Conservation (phyloP, 257 asterid genomes). For the Craterostigma plantagineum region DNA sequence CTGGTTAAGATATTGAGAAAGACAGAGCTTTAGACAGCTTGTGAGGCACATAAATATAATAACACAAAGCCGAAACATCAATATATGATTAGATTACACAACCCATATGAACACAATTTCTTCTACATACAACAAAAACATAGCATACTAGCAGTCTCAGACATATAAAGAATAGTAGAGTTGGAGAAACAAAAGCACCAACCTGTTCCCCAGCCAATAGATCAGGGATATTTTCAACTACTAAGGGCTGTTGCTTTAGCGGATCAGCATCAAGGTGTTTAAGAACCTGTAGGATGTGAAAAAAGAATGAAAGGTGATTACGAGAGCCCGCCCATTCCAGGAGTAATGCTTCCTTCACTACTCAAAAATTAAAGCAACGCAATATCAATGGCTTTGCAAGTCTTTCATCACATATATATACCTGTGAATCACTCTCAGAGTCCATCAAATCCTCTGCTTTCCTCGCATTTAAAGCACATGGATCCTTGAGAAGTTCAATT, state of each 20-base stretch:
- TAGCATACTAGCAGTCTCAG: too few species aligned
- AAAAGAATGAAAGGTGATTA: not conserved
- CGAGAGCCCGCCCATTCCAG: too few species aligned
- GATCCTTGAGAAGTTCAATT: conserved; percentile 78
- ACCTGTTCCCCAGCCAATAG: conserved; percentile 97
- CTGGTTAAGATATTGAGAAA: conserved; percentile 19
- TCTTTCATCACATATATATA: conserved; percentile 2
- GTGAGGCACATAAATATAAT: not conserved
- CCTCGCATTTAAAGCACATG: conserved; percentile 46
- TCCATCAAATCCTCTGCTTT: conserved; percentile 62
- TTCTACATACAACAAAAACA: too few species aligned
- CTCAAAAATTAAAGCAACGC: too few species aligned
- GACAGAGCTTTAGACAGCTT: not conserved
- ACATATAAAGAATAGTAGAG: not conserved
- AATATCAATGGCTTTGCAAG: too few species aligned
- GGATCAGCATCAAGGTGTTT: conserved; percentile 66
- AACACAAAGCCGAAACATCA: too few species aligned
- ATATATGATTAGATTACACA: too few species aligned
- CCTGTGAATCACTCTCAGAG: conserved; percentile 48
- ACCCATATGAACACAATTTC: too few species aligned
- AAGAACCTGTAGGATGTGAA: conserved; percentile 39
- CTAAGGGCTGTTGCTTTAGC: conserved; percentile 66
- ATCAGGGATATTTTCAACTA: conserved; percentile 71
- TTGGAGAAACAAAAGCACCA: not conserved
- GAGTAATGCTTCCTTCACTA: too few species aligned